Evolutionary conservation across 140 eudicot species (phyloP).

Genomic region (Senecio squalidus): DNA sequence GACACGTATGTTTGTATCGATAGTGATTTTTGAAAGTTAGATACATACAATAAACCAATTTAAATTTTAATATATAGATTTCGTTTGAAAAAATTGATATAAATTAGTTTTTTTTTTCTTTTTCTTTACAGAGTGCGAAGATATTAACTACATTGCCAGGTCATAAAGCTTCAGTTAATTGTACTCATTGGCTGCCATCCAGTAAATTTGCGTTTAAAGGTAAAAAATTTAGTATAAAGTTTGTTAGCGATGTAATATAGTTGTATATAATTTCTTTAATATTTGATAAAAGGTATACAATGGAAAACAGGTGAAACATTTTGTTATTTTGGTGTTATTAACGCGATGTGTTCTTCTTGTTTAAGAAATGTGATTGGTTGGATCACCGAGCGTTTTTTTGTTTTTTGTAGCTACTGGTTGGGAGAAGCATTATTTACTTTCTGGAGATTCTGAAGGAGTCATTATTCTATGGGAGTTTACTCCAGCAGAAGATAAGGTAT

Average conservation of each 20-base stretch:
- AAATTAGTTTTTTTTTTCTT: no score
- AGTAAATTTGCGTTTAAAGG: constrained; percentile 76
- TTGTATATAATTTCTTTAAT: no score
- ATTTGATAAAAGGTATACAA: no score
- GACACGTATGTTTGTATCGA: no score
- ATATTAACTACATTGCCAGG: constrained; percentile 84
- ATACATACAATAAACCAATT: no score
- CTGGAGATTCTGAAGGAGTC: constrained; percentile 87
- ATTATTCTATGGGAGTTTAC: constrained; percentile 78
- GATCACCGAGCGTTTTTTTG: neutral
- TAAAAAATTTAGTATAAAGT: constrained; percentile 15
- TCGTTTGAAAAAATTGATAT: no score
- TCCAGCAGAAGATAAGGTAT: constrained; percentile 66
- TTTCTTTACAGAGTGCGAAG: constrained; percentile 49
- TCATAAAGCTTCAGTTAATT: constrained; percentile 82
- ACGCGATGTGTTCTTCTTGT: neutral
- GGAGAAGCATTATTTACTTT: constrained; percentile 62
- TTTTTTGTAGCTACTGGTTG: constrained; percentile 41
- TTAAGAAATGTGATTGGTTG: neutral
- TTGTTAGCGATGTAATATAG: neutral
- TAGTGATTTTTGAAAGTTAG: no score
- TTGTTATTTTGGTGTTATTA: no score
- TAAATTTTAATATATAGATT: no score
- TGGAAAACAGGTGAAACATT: no score
- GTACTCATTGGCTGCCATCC: constrained; percentile 90